These are phyloP conservation scores for Zymoseptoria ardabiliae DNA, from an alignment of 2,329 filamentous ascomycete genomes.

Conservation along the genomic window DNA sequence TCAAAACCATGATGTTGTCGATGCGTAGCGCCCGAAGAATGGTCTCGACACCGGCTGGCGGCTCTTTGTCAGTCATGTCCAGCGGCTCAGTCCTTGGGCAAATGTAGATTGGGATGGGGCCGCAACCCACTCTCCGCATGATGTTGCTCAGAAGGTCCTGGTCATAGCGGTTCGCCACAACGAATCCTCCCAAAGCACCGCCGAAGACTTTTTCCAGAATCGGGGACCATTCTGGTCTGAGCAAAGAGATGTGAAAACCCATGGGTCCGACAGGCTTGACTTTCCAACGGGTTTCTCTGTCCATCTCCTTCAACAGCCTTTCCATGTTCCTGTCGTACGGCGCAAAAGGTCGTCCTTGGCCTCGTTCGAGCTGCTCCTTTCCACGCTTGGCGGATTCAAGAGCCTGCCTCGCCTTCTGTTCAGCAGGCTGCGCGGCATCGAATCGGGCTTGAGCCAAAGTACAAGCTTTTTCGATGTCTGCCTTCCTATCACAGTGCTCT, in stretches of 20 bases:
- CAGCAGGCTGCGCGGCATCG: conserved; percentile 17
- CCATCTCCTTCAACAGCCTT: conserved; percentile 60
- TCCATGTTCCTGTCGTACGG: conserved; percentile 59
- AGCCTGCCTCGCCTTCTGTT: conserved; percentile 14
- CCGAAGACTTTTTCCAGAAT: conserved; percentile 74
- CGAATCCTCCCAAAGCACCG: conserved; percentile 63
- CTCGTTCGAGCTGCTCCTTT: conserved; percentile 48
- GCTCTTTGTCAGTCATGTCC: conserved; percentile 62
- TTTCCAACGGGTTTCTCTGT: conserved; percentile 60
- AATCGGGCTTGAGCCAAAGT: conserved; percentile 30
- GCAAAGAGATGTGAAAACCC: conserved; percentile 67
- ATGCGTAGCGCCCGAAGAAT: conserved; percentile 72
- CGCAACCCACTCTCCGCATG: conserved; percentile 55
- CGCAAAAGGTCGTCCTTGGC: conserved; percentile 52
- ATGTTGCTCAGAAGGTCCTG: conserved; percentile 59
- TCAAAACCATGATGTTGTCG: conserved; percentile 68
- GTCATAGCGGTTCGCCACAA: conserved; percentile 72
- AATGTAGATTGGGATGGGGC: conserved; percentile 51
- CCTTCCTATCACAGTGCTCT: conserved; percentile 33
- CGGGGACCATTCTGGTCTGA: conserved; percentile 73
- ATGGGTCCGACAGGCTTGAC: conserved; percentile 75
- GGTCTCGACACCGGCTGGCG: conserved; percentile 64
- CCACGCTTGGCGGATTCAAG: conserved; percentile 30
- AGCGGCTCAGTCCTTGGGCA: conserved; percentile 45
- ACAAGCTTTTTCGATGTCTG: conserved; percentile 31